Evolutionary conservation across 257 asterid species (phyloP).

Genomic region (Osmanthus fragrans): DNA sequence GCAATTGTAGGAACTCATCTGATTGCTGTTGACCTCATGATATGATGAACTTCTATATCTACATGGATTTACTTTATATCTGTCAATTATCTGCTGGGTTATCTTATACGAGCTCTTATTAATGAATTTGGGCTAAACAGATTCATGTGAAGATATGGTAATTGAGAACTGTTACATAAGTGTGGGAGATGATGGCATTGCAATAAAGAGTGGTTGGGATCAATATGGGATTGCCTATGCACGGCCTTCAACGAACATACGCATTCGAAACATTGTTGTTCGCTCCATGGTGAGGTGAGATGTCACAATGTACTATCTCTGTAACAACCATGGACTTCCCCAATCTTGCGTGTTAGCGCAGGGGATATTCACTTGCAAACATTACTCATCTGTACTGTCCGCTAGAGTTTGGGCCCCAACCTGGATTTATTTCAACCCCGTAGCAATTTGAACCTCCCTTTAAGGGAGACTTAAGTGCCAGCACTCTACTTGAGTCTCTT

Average conservation of each 20-base stretch:
- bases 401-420: too few relatives aligned
- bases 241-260: slow-evolving; percentile 74
- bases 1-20: too few relatives aligned
- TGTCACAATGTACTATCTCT: neutral
- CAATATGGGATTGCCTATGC: slow-evolving; percentile 83
- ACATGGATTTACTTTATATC: neutral
- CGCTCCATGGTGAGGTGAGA: slow-evolving; percentile 93
- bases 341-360: neutral
- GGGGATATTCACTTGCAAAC: neutral
- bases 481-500: too few relatives aligned
- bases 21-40: neutral
- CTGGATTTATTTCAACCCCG: too few relatives aligned
- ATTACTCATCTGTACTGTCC: too few relatives aligned
- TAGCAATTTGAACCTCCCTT: too few relatives aligned
- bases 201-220: slow-evolving; percentile 99
- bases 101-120: neutral
- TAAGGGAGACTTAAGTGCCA: too few relatives aligned
- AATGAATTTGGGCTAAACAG: slow-evolving; percentile 38
- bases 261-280: slow-evolving; percentile 73
- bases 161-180: slow-evolving; percentile 95
- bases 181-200: slow-evolving; percentile 92
- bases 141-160: slow-evolving; percentile 91
- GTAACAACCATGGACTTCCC: too few relatives aligned
- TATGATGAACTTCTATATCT: neutral
- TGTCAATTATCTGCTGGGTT: slow-evolving; percentile 3